These are phyloP conservation scores for Suillus alpinus DNA, from an alignment of 768 basidiomycete species.

Conservation along the genomic window DNA sequence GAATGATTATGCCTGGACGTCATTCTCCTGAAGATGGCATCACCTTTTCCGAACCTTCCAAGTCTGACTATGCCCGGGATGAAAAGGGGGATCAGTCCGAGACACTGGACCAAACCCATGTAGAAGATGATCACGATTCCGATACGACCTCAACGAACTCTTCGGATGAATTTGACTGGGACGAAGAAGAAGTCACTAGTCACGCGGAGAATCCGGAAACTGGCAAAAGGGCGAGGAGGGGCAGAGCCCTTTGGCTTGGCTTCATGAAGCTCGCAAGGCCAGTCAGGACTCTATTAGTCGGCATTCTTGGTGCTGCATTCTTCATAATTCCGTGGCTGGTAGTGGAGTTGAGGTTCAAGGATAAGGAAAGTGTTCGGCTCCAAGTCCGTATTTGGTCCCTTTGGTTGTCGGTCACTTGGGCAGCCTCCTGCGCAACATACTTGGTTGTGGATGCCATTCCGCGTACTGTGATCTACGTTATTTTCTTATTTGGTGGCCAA, in stretches of 20 bases:
- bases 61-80: constrained; percentile 8
- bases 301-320: constrained; percentile 57
- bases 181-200: constrained; percentile 46
- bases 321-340: constrained; percentile 70
- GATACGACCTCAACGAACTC: constrained; percentile 52
- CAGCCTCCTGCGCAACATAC: constrained; percentile 56
- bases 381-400: constrained; percentile 66
- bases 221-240: constrained; percentile 52
- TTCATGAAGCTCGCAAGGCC: constrained; percentile 67
- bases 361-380: constrained; percentile 37
- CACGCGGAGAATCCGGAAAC: constrained; percentile 28
- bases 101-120: constrained; percentile 8
- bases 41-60: constrained; percentile 6
- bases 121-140: constrained; percentile 17
- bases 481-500: constrained; percentile 55
- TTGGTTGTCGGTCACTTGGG: constrained; percentile 70
- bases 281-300: constrained; percentile 57
- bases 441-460: constrained; percentile 65
- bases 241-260: constrained; percentile 57
- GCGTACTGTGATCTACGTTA: constrained; percentile 49
- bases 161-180: constrained; percentile 76
- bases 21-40: constrained; percentile 9
- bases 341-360: constrained; percentile 58
- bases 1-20: constrained; percentile 15
- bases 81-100: constrained; percentile 12